phyloP scores from a whole-genome alignment of 2,329 filamentous ascomycete genomes.

The Fusarium fujikuroi region DNA sequence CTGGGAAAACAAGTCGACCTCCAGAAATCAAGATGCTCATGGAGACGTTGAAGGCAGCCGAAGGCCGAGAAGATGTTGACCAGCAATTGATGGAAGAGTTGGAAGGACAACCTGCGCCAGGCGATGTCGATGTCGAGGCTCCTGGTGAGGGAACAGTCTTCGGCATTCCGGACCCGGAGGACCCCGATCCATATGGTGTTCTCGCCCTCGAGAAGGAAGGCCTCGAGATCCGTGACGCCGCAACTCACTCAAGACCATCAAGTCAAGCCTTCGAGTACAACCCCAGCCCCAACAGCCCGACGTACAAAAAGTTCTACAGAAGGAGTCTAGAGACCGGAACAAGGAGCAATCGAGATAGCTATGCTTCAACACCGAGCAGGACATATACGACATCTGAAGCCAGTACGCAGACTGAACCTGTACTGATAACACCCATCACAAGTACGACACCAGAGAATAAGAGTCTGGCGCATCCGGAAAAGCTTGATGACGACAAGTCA shows the following conservation, averaged over 20 bases:
- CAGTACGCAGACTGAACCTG: conserved; percentile 44
- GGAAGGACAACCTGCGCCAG: conserved; percentile 49
- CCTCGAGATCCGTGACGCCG: conserved; percentile 51
- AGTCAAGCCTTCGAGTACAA: conserved; percentile 52
- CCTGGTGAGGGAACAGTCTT: conserved; percentile 45
- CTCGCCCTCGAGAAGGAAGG: conserved; percentile 51
- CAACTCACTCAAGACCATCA: conserved; percentile 48
- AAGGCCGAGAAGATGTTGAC: conserved; percentile 50
- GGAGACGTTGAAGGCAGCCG: conserved; percentile 50
- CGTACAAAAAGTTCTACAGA: conserved; percentile 51
- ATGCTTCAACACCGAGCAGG: conserved; percentile 30
- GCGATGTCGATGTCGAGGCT: conserved; percentile 49
- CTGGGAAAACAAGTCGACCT: conserved; percentile 52
- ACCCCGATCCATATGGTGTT: conserved; percentile 54
- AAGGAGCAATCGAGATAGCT: conserved; percentile 38
- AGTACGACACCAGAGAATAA: not conserved
- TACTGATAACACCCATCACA: conserved; percentile 22
- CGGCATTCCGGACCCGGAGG: conserved; percentile 51
- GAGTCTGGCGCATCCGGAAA: not conserved
- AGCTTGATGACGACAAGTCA: not conserved
- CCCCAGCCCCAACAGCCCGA: conserved; percentile 50
- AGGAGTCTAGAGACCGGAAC: conserved; percentile 41
- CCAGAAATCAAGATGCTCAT: conserved; percentile 45
- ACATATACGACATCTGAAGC: conserved; percentile 40
- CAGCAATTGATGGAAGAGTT: conserved; percentile 48